Evolutionary conservation across 176 grass and related monocot species (phyloP).

Genomic region (Puccinellia tenuiflora): DNA sequence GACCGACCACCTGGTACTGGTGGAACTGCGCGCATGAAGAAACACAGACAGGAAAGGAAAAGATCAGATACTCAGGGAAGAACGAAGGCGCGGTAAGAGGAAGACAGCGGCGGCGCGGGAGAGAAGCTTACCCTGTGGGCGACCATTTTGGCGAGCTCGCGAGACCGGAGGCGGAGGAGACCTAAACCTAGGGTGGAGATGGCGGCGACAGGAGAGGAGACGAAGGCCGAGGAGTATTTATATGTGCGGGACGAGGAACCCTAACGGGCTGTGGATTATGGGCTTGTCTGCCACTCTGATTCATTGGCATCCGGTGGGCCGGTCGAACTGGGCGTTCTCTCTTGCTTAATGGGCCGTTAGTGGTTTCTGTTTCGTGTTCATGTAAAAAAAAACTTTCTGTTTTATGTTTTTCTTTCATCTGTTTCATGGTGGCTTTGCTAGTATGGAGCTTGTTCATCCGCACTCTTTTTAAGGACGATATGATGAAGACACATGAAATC

Average conservation of each 20-base stretch:
- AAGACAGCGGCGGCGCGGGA: neutral
- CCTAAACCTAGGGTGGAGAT: slow-evolving; percentile 26
- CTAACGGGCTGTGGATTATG: neutral
- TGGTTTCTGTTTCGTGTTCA: neutral
- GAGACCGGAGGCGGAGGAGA: slow-evolving; percentile 18
- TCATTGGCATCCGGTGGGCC: neutral
- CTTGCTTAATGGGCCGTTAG: neutral
- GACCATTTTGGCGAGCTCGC: slow-evolving; percentile 50
- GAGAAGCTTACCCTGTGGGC: slow-evolving; percentile 58
- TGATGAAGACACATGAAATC: no score
- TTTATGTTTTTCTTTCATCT: no score
- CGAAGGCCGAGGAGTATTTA: neutral
- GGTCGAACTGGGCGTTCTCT: neutral
- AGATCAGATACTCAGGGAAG: neutral
- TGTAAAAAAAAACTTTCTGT: no score
- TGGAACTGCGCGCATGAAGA: slow-evolving; percentile 60
- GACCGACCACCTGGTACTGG: slow-evolving; percentile 98
- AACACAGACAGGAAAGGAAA: neutral
- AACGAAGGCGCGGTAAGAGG: neutral
- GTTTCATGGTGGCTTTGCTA: no score
- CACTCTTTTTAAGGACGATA: neutral
- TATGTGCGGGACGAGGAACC: neutral
- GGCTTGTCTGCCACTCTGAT: neutral
- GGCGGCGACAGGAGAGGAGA: slow-evolving; percentile 20
- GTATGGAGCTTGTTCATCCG: neutral